Evolutionary conservation across 305 asterid species (phyloP).

Genomic region (Fraxinus albicans): DNA sequence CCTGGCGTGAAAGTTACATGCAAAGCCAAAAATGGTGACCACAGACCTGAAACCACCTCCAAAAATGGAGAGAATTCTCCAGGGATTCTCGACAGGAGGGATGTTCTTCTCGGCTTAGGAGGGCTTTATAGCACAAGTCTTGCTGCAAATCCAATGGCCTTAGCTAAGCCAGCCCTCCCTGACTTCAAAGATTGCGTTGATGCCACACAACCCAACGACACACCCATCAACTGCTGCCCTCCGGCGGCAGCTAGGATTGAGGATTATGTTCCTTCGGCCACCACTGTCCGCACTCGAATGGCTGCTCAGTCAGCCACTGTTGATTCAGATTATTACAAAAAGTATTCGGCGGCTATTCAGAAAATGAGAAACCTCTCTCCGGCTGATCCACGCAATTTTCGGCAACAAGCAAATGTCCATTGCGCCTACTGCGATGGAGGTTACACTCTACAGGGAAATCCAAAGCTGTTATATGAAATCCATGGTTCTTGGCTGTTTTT

Average conservation of each 20-base stretch:
- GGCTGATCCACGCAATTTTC: slow-evolving; percentile 15
- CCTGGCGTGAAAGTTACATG: neutral
- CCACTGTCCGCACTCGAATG: neutral
- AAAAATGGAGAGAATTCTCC: neutral
- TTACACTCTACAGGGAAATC: slow-evolving; percentile 17
- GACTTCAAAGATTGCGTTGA: neutral
- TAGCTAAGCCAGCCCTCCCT: neutral
- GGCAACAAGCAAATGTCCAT: slow-evolving; percentile 30
- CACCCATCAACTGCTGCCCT: neutral
- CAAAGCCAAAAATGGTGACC: neutral
- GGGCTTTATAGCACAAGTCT: neutral
- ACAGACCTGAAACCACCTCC: neutral
- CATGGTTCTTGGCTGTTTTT: slow-evolving; percentile 29
- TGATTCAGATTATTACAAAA: neutral
- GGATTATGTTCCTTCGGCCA: neutral
- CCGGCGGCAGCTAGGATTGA: neutral
- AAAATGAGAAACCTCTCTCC: neutral
- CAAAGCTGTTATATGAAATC: slow-evolving; percentile 8
- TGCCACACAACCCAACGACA: neutral
- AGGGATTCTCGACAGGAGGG: neutral
- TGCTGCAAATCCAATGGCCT: neutral
- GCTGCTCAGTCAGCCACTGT: neutral
- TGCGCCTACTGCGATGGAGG: slow-evolving; percentile 31
- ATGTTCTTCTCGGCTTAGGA: neutral
- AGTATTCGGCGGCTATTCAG: neutral